Evolutionary conservation across 139 green algal genomes (phyloP).

Genomic region (Tetraselmis striata): DNA sequence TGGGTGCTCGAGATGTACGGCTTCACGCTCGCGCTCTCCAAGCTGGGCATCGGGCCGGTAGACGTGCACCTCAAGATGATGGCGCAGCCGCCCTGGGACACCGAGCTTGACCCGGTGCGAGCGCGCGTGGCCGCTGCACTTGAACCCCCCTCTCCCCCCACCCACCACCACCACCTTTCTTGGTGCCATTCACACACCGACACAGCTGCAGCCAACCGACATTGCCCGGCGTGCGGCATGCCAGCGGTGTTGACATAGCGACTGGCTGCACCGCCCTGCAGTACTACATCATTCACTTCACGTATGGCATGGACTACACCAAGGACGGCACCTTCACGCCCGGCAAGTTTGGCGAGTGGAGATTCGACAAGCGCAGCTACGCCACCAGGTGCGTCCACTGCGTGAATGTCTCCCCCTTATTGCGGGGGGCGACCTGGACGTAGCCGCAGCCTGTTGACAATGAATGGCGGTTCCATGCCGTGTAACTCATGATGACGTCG

Average conservation of each 20-base stretch:
- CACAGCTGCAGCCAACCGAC: no score
- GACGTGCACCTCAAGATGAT: constrained; percentile 64
- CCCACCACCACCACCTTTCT: no score
- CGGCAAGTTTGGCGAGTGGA: constrained; percentile 82
- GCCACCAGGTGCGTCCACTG: constrained; percentile 23
- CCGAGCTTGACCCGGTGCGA: constrained; percentile 22
- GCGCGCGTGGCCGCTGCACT: no score
- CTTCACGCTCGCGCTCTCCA: constrained; percentile 74
- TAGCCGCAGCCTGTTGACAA: no score
- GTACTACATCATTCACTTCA: constrained; percentile 95
- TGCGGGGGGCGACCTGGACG: no score
- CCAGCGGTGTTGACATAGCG: no score
- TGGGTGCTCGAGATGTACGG: constrained; percentile 94
- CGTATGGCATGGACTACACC: constrained; percentile 92
- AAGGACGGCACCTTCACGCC: constrained; percentile 60
- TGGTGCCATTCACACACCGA: no score
- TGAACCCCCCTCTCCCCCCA: background rate
- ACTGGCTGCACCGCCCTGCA: no score
- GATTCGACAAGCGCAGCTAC: constrained; percentile 94
- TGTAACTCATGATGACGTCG: no score
- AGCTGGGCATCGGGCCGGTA: constrained; percentile 50
- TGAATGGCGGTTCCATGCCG: no score
- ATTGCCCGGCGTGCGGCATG: background rate
- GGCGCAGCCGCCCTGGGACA: constrained; percentile 88
- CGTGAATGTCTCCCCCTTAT: background rate